Evolutionary conservation across 202 grass and related monocot species (phyloP).

Genomic region (Dendrocalamus latiflorus): DNA sequence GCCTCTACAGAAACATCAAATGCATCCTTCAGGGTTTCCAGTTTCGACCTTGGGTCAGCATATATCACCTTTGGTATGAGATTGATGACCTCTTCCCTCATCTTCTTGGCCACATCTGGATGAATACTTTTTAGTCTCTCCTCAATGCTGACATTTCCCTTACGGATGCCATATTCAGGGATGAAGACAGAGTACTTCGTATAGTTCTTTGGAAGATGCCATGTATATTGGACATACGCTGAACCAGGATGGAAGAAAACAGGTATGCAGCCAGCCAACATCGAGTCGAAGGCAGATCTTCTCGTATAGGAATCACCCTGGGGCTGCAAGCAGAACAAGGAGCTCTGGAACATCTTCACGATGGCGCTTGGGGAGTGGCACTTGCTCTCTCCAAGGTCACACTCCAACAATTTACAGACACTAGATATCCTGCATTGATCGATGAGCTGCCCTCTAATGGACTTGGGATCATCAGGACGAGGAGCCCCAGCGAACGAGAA

Average conservation of each 20-base stretch:
- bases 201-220: slow-evolving; percentile 59
- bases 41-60: too few species aligned
- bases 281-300: slow-evolving; percentile 60
- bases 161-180: slow-evolving; percentile 52
- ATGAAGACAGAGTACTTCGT: slow-evolving; percentile 68
- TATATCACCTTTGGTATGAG: too few species aligned
- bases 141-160: slow-evolving; percentile 45
- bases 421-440: slow-evolving; percentile 81
- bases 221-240: slow-evolving; percentile 67
- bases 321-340: slow-evolving; percentile 75
- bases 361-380: slow-evolving; percentile 46
- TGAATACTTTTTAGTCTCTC: slow-evolving; percentile 39
- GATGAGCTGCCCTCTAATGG: slow-evolving; percentile 81
- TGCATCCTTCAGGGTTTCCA: too few species aligned
- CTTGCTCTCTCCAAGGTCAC: slow-evolving; percentile 69
- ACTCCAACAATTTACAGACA: slow-evolving; percentile 76
- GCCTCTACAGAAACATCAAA: too few species aligned
- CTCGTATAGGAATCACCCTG: slow-evolving; percentile 43
- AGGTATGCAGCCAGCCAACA: slow-evolving; percentile 75
- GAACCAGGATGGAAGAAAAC: slow-evolving; percentile 80
- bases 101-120: slow-evolving; percentile 28
- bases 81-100: slow-evolving; percentile 58
- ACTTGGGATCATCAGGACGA: slow-evolving; percentile 76
- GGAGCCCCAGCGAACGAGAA: slow-evolving; percentile 96
- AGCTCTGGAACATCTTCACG: slow-evolving; percentile 62